These are phyloP conservation scores for Beta vulgaris DNA, from an alignment of 148 eudicot species.

Conservation along the genomic window DNA sequence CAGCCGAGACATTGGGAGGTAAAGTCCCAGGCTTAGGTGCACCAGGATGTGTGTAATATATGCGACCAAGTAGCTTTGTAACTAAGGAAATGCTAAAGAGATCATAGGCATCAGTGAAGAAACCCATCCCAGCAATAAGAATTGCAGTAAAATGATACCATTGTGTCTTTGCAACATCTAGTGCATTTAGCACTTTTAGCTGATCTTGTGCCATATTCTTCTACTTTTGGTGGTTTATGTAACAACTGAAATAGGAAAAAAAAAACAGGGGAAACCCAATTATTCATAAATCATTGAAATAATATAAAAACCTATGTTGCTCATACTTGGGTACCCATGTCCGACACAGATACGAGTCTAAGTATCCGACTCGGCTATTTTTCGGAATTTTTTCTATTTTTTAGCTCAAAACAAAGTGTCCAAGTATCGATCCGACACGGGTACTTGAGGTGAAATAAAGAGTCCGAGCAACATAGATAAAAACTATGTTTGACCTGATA, in stretches of 20 bases:
- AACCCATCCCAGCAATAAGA: slow-evolving; percentile 50
- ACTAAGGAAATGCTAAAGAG: slow-evolving; percentile 46
- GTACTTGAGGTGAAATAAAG: no score
- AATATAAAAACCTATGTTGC: no score
- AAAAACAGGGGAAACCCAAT: slow-evolving; percentile 8
- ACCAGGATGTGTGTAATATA: slow-evolving; percentile 35
- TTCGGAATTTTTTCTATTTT: no score
- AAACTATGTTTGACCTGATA: no score
- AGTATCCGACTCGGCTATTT: no score
- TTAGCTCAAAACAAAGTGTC: no score
- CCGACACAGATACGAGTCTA: no score
- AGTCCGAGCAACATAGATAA: no score
- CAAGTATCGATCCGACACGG: no score
- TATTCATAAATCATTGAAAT: background rate
- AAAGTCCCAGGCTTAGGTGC: slow-evolving; percentile 35
- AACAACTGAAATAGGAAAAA: slow-evolving; percentile 14
- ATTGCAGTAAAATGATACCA: slow-evolving; percentile 59
- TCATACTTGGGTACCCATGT: no score
- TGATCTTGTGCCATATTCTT: slow-evolving; percentile 27
- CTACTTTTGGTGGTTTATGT: background rate
- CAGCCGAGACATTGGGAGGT: slow-evolving; percentile 44
- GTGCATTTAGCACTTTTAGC: slow-evolving; percentile 45
- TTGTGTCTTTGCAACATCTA: slow-evolving; percentile 51
- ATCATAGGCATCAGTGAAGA: slow-evolving; percentile 54
- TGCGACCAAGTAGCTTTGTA: slow-evolving; percentile 44